Evolutionary conservation across 306 rosid species (phyloP).

Genomic region (Cucumis melo): DNA sequence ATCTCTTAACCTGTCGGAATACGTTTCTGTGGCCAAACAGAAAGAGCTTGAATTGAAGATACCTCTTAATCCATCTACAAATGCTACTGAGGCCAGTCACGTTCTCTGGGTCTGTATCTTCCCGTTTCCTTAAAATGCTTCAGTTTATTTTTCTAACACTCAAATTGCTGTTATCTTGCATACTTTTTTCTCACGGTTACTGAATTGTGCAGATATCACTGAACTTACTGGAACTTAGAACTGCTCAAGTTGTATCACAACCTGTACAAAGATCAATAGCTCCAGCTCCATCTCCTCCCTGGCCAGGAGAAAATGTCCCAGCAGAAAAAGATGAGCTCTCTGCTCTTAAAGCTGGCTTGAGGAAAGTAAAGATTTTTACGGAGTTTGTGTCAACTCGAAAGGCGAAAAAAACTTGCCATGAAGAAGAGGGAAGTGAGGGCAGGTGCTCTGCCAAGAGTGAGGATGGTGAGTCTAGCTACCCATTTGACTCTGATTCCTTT

Average conservation of each 20-base stretch:
- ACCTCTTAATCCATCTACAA: constrained; percentile 39
- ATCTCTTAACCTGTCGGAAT: constrained; percentile 78
- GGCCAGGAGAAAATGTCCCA: constrained; percentile 34
- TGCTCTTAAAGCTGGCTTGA: constrained; percentile 88
- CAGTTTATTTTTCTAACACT: not conserved
- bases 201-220: constrained; percentile 47
- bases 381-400: constrained; percentile 74
- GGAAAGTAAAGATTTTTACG: constrained; percentile 72
- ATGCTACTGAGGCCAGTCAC: constrained; percentile 39
- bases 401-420: constrained; percentile 52
- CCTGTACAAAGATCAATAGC: constrained; percentile 49
- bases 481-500: constrained; percentile 81
- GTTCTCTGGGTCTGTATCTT: constrained; percentile 50
- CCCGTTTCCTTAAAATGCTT: not conserved
- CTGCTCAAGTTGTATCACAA: constrained; percentile 49
- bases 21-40: constrained; percentile 52
- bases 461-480: constrained; percentile 79
- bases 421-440: constrained; percentile 85
- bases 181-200: not conserved
- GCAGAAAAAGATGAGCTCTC: constrained; percentile 84
- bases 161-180: not conserved
- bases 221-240: constrained; percentile 69
- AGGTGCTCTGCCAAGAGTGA: constrained; percentile 80
- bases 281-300: constrained; percentile 41
- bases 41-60: constrained; percentile 60